Base-by-base conservation (phyloP, 2,329 filamentous ascomycete species). In the Coleophoma crateriformis region DNA sequence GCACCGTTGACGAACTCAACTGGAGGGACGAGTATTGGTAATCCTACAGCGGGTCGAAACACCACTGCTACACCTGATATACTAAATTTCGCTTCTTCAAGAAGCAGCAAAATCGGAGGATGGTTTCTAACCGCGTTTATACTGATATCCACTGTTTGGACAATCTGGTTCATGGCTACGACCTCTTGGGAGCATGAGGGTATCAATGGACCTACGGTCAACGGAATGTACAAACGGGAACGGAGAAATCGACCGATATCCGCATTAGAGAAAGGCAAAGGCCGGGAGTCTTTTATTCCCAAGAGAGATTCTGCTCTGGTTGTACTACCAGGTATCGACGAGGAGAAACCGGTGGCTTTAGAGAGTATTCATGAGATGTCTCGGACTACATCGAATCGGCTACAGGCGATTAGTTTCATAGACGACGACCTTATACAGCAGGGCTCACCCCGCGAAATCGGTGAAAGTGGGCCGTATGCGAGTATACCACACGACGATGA, bases 11-110 rank as follows among this genome's bases (percentile, higher is more conserved):
- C 74, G 6, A 63, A 70, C 14, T 60, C 68, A 6, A 79, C 67
- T 1, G 84, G 84, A 48, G 84, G 84, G 20, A 85, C 72, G 3
- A 79, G 76, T 53, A 64, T 67, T 45, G 72, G 64, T 1, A 57
- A 68, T 46, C 60, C 67, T 7, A 55, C 41, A 8, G 62, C 61
- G 0, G 62, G 62, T 2, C 49, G 52, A 35, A 61, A 59, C 33
- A 42, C 44, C 14, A 45, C 35, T 13, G 47, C 33, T 15, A 13
- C 34, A 12, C 38, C 33, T 32, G 34, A 17, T 39, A 2, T 17
- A 37, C 35, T 44, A 14, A 27, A 37, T 14, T 44, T 56, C 4
- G 43, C 35, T 7, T 56, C 68, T 4, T 68, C 61, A 0, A 64
- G 62, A 7, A 64, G 38, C 12, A 71, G 71, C 45, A 67, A 59